phyloP scores from a whole-genome alignment of 2,329 filamentous ascomycete genomes.

The Didymella sp. region DNA sequence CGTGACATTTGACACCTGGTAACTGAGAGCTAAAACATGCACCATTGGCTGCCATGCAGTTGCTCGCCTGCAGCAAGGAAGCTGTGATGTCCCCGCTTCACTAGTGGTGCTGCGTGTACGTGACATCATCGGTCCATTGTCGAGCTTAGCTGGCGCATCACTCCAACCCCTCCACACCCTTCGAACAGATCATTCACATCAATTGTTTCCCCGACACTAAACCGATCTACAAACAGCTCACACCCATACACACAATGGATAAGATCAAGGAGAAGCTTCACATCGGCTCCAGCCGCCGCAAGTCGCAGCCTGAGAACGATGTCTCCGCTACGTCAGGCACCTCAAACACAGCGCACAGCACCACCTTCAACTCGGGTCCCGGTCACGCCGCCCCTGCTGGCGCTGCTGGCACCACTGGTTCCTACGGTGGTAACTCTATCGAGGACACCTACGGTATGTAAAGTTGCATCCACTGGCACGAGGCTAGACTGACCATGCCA shows the following conservation, averaged over 20 bases:
- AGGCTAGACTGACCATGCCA: slow-evolving; percentile 5
- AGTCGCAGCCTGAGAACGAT: slow-evolving; percentile 39
- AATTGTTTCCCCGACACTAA: slow-evolving; percentile 12
- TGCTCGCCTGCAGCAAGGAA: slow-evolving; percentile 10
- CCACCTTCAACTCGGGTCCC: slow-evolving; percentile 15
- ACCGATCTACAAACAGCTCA: slow-evolving; percentile 12
- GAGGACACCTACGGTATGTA: slow-evolving; percentile 17
- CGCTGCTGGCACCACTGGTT: slow-evolving; percentile 27
- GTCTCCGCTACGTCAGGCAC: slow-evolving; percentile 4
- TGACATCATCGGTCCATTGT: slow-evolving; percentile 6
- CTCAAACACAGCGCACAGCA: slow-evolving; percentile 18
- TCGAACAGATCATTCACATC: slow-evolving; percentile 9
- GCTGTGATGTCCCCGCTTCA: slow-evolving; percentile 12
- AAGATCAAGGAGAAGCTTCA: slow-evolving; percentile 49
- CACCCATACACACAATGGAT: slow-evolving; percentile 34
- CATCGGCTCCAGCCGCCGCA: slow-evolving; percentile 41
- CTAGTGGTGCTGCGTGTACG: not conserved
- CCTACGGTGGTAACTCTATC: slow-evolving; percentile 13
- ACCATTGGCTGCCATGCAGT: slow-evolving; percentile 4
- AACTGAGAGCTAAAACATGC: not conserved
- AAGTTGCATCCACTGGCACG: not conserved
- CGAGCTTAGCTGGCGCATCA: slow-evolving; percentile 7
- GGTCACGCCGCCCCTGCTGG: slow-evolving; percentile 22
- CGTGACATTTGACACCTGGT: slow-evolving; percentile 14
- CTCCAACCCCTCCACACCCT: slow-evolving; percentile 13